phyloP scores from a whole-genome alignment of 176 grass and related monocot species.

The Aegilops longissima region DNA sequence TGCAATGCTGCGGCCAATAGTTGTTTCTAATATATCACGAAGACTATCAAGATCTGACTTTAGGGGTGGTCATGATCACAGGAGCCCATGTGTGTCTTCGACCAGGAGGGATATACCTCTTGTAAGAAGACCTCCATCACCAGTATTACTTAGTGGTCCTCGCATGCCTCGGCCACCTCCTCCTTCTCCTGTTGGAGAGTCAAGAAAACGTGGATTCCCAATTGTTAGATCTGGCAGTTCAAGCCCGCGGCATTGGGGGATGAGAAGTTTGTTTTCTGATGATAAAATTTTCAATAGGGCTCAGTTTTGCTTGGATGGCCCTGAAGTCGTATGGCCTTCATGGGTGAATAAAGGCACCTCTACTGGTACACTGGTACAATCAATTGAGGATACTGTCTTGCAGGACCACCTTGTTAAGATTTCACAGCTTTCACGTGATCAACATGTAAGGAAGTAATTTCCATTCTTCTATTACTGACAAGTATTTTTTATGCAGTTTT shows the following conservation, averaged over 20 bases:
- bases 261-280: conserved; percentile 78
- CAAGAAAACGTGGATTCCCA: conserved; percentile 80
- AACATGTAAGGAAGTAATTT: conserved; percentile 79
- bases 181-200: conserved; percentile 78
- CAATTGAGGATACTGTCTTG: conserved; percentile 81
- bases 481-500: conserved; percentile 29
- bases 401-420: conserved; percentile 90
- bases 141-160: conserved; percentile 91
- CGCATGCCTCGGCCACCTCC: conserved; percentile 78
- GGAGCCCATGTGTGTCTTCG: conserved; percentile 84
- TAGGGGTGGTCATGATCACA: conserved; percentile 75
- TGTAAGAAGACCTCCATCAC: conserved; percentile 86
- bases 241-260: conserved; percentile 92
- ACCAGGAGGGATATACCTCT: conserved; percentile 71
- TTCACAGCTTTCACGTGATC: conserved; percentile 84
- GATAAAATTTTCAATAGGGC: conserved; percentile 67
- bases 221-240: conserved; percentile 97
- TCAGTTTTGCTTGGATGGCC: conserved; percentile 83
- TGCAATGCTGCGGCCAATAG: conserved; percentile 80
- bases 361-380: conserved; percentile 60
- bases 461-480: conserved; percentile 12
- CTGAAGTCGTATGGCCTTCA: conserved; percentile 96
- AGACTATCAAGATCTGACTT: conserved; percentile 88
- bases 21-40: conserved; percentile 78
- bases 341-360: conserved; percentile 61